Evolutionary conservation across 345 rosid species (phyloP).

Genomic region (Hibiscus tridactylites): DNA sequence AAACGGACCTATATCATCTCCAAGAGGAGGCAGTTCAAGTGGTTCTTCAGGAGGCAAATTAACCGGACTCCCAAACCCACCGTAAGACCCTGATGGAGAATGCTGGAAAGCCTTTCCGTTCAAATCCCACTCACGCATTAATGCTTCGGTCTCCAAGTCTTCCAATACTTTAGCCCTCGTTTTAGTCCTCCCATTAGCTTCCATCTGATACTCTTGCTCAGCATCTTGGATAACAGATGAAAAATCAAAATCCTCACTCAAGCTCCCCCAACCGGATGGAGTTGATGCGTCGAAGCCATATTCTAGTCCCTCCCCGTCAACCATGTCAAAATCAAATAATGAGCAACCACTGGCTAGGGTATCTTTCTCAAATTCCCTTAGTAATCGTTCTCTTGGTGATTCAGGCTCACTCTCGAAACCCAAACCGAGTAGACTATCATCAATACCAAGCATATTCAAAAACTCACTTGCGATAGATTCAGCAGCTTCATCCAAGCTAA

Average conservation of each 20-base stretch:
- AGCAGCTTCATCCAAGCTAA: conserved; percentile 45
- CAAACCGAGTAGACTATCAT: conserved; percentile 59
- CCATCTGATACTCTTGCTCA: conserved; percentile 51
- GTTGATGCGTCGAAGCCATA: conserved; percentile 22
- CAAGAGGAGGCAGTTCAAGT: conserved; percentile 60
- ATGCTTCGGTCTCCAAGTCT: conserved; percentile 71
- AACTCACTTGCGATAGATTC: conserved; percentile 77
- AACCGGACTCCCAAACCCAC: conserved; percentile 50
- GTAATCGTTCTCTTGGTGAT: conserved; percentile 83
- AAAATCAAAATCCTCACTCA: conserved; percentile 27
- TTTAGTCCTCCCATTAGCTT: conserved; percentile 32
- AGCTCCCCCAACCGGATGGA: conserved; percentile 27
- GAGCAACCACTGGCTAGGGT: conserved; percentile 53
- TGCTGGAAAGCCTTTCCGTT: conserved; percentile 62
- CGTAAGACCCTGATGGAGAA: conserved; percentile 49
- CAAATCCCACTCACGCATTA: conserved; percentile 92
- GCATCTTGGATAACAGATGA: conserved; percentile 49
- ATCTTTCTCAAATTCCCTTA: conserved; percentile 86
- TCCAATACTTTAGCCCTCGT: conserved; percentile 63
- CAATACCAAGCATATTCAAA: conserved; percentile 73
- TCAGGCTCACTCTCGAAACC: conserved; percentile 84
- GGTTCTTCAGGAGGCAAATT: conserved; percentile 50
- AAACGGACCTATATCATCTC: conserved; percentile 79
- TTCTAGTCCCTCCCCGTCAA: conserved; percentile 37
- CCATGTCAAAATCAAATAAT: conserved; percentile 48